Base-by-base conservation (phyloP, 306 rosid species). In the Trifolium fragiferum region DNA sequence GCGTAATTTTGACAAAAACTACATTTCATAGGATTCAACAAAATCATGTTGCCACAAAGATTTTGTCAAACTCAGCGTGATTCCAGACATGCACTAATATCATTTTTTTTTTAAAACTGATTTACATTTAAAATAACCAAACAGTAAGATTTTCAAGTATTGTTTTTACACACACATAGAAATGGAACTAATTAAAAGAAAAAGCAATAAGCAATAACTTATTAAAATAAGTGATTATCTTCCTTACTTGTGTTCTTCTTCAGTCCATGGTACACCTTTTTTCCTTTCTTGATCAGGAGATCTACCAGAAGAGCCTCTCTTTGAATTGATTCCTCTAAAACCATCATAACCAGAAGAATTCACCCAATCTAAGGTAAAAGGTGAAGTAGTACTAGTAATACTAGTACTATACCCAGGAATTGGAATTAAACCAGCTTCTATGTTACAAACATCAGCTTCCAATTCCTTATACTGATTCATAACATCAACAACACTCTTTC, bases 231-330 rank as follows among this genome's bases (percentile, higher is more conserved):
- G 11, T 41, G 46, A 2, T n/a, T 23, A 30, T 70, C 84, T 86
- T 78, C 90, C 99, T 86, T 78, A 94, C 99, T 82, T 94, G 63
- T 94, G 99, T 74, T 94, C 99, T 1, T 92, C 97, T 78, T 92
- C 97, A 1, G 96, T 92, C 98, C 99, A 94, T 1, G 99, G 97
- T 40, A 94, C 89, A 18, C 96, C 99, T 70, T 92, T 92, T 86
- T 87, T 90, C 83, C 94, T 82, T 79, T 92, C 99, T 55, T 92
- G 92, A 43, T 92, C 97, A 16, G 83, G 58, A 2, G 91, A 67
- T 68, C 91, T 80, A 0, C 68, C 73, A 0, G 95, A 77, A 3
- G 87, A 70, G 18, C 89, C 66, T 84, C 91, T 84, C 88, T 85
- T 90, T 1, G 90, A 84, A 49, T 79, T 78, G 58, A 90, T 32